These are phyloP conservation scores for Leonotis leonurus DNA, from an alignment of 257 asterid genomes.

Conservation along the genomic window DNA sequence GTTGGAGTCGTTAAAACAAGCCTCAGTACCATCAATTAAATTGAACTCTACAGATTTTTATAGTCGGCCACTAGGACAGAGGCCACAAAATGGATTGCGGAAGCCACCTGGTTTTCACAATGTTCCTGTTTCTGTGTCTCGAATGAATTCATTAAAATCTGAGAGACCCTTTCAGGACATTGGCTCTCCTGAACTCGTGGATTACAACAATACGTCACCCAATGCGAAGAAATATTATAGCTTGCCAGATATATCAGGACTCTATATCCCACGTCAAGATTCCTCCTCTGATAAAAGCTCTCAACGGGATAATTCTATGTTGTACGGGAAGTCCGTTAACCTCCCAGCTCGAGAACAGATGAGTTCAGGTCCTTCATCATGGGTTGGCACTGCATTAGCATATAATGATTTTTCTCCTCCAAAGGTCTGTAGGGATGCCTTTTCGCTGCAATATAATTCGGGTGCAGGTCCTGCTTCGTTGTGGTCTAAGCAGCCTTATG, in stretches of 20 bases:
- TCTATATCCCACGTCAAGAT: slow-evolving; percentile 48
- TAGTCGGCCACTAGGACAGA: slow-evolving; percentile 40
- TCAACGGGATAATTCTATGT: slow-evolving; percentile 35
- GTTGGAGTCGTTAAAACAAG: slow-evolving; percentile 16
- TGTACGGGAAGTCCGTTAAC: slow-evolving; percentile 38
- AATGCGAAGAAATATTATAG: slow-evolving; percentile 71
- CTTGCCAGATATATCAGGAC: slow-evolving; percentile 87
- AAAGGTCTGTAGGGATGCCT: slow-evolving; percentile 52
- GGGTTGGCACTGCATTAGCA: slow-evolving; percentile 52
- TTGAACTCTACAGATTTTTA: slow-evolving; percentile 35
- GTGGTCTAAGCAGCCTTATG: slow-evolving; percentile 86
- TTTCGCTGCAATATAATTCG: slow-evolving; percentile 40
- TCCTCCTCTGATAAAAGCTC: slow-evolving; percentile 34
- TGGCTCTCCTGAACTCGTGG: slow-evolving; percentile 41
- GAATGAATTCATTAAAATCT: slow-evolving; percentile 63
- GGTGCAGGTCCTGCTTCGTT: slow-evolving; percentile 50
- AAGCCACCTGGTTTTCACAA: slow-evolving; percentile 93
- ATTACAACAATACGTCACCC: slow-evolving; percentile 28
- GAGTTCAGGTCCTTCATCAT: slow-evolving; percentile 28
- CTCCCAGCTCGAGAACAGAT: slow-evolving; percentile 35
- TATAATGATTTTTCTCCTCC: slow-evolving; percentile 42
- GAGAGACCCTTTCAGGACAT: slow-evolving; percentile 43
- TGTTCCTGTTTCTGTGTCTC: slow-evolving; percentile 54
- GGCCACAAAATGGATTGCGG: slow-evolving; percentile 57
- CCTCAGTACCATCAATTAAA: slow-evolving; percentile 32